Conservation (phyloP, 2,329 filamentous ascomycete species). For the Macroventuria anomochaeta region DNA sequence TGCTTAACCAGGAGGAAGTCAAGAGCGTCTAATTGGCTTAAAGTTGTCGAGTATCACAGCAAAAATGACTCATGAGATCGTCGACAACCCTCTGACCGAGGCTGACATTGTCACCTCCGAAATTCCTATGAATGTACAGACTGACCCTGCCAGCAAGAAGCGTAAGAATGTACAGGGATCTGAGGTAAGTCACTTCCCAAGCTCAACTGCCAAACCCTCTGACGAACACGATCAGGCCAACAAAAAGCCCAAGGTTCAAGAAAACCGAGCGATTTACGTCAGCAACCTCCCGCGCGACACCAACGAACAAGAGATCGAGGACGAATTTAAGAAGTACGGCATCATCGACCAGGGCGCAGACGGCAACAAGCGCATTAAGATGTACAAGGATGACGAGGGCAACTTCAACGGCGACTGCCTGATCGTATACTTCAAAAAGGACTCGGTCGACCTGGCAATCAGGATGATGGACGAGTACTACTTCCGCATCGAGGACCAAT, state of each 20-base stretch:
- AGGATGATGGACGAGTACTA: conserved; percentile 81
- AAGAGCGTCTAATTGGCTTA: not conserved
- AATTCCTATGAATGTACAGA: conserved; percentile 6
- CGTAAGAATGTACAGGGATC: conserved; percentile 31
- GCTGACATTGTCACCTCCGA: conserved; percentile 14
- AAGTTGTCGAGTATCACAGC: not conserved
- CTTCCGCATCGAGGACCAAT: conserved; percentile 68
- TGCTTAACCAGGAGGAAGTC: not conserved
- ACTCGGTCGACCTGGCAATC: conserved; percentile 87
- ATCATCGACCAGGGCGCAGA: conserved; percentile 94
- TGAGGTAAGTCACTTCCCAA: conserved; percentile 24
- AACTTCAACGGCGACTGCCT: conserved; percentile 93
- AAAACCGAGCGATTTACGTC: conserved; percentile 92
- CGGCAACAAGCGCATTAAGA: conserved; percentile 85
- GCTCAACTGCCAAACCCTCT: not conserved
- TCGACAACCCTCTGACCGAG: conserved; percentile 26
- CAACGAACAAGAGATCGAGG: conserved; percentile 78
- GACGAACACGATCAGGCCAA: conserved; percentile 43
- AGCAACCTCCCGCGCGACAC: conserved; percentile 84
- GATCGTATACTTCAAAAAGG: conserved; percentile 92
- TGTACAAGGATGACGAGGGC: conserved; percentile 83
- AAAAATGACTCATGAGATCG: conserved; percentile 23
- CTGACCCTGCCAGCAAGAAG: conserved; percentile 28
- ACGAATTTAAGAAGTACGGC: conserved; percentile 86
- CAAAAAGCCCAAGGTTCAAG: conserved; percentile 45